phyloP scores from a whole-genome alignment of 2,329 filamentous ascomycete genomes.

The Epichloe elymi region DNA sequence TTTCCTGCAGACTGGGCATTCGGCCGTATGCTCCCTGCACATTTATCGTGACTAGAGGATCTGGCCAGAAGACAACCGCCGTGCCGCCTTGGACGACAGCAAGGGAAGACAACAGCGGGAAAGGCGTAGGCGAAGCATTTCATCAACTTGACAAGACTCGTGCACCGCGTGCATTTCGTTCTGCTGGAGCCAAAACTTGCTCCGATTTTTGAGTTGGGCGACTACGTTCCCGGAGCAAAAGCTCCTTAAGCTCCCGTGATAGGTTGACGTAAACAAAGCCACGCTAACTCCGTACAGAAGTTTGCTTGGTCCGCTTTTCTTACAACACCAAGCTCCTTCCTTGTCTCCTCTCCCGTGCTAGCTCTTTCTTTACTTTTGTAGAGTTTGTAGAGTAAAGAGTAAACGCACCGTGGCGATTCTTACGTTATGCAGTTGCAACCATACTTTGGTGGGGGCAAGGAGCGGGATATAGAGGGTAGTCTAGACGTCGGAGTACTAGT shows the following conservation, averaged over 20 bases:
- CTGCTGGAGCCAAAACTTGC: constrained; percentile 2
- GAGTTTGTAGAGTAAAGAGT: too few relatives aligned
- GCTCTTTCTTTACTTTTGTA: neutral
- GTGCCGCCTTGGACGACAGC: neutral
- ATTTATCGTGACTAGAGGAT: constrained; percentile 31
- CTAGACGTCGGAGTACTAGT: too few relatives aligned
- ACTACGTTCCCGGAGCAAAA: constrained; percentile 6
- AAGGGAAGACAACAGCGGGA: neutral
- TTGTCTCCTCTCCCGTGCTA: neutral
- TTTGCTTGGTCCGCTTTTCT: constrained; percentile 7
- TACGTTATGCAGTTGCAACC: too few relatives aligned
- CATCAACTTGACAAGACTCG: constrained; percentile 2
- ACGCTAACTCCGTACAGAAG: constrained; percentile 1
- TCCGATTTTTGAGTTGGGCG: constrained; percentile 3
- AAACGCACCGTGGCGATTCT: too few relatives aligned
- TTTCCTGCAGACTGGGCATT: constrained; percentile 48
- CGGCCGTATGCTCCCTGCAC: constrained; percentile 44
- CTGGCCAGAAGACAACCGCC: neutral
- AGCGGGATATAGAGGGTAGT: too few relatives aligned
- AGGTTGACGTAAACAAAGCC: neutral
- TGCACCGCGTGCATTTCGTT: constrained; percentile 3
- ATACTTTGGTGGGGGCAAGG: too few relatives aligned
- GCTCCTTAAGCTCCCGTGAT: constrained; percentile 6
- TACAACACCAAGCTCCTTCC: constrained; percentile 3
- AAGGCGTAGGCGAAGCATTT: constrained; percentile 1